These are phyloP conservation scores for Monosporozyma siamensis DNA, from an alignment of 805 yeast species.

Conservation along the genomic window DNA sequence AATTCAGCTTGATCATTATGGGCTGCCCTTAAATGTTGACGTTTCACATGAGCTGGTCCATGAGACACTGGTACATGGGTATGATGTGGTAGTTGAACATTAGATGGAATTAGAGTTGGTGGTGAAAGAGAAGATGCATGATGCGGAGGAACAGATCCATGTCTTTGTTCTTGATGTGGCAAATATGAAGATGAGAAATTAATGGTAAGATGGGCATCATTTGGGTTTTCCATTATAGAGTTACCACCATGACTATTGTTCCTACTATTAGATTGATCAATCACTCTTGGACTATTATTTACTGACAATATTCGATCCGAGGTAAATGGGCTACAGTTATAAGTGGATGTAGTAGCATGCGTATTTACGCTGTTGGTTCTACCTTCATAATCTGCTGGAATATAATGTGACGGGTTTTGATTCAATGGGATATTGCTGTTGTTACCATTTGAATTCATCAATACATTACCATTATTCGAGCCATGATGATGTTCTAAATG, in stretches of 20 bases:
- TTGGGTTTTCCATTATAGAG: background rate
- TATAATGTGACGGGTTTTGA: too few species aligned
- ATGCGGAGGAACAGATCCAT: too few species aligned
- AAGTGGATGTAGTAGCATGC: too few species aligned
- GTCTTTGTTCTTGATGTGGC: background rate
- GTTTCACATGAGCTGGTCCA: background rate
- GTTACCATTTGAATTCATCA: too few species aligned
- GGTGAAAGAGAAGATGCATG: background rate
- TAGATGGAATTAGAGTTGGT: background rate
- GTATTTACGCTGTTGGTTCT: too few species aligned
- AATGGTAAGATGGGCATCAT: background rate
- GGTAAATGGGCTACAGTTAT: background rate
- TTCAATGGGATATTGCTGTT: too few species aligned
- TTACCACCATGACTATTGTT: background rate
- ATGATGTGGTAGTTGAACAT: background rate
- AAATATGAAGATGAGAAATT: background rate
- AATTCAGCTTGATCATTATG: conserved; percentile 32
- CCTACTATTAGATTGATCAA: background rate
- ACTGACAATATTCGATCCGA: background rate
- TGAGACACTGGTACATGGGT: background rate
- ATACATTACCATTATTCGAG: too few species aligned
- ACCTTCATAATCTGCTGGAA: too few species aligned
- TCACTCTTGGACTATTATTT: background rate
- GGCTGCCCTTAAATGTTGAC: background rate
- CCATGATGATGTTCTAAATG: too few species aligned